Evolutionary conservation across 352 stramenopile genomes (phyloP), one percentile per base, ranked within the genome.

Genomic region (Peronospora tabacina): DNA sequence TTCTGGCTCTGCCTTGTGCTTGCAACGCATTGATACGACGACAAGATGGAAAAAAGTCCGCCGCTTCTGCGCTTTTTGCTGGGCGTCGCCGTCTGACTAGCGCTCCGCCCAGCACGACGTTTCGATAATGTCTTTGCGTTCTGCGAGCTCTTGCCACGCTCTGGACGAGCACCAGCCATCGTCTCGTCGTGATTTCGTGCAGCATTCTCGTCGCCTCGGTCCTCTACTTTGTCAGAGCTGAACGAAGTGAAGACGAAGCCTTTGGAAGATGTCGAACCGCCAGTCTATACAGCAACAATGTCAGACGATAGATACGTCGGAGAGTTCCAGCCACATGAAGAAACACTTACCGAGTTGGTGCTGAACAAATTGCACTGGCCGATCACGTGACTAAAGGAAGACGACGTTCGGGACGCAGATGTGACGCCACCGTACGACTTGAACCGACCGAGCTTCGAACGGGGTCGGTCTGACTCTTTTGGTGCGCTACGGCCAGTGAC

Each of bases 201-300:
- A 4, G 49, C 54, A 24, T 67, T 70, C 29, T 79, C 71, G 12
- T 81, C 61, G n/a, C 30, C 43, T 9, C 63, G 26, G 16, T 72
- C 57, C 9, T 77, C 51, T 10, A 46, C 39, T 16, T 68, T 68
- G 40, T 85, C 68, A 0, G 67, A 69, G 39, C 62, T 76, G 22
- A 82, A 81, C 0, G 77, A 82, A 2, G 78, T 88, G 54, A 91
- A 91, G 5, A 91, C 75, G 51, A 91, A 91, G 5, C 75, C 75
- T 42, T 91, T 91, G 42, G 68, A 68, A 7, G 70, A 24, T 6
- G 56, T 35, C 11, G 46, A 48, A 46, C 49, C 53, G 37, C 51
- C 48, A 35, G 28, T 45, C 57, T 61, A 41, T 11, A 11, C 59
- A 15, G 35, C 11, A 54, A 19, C n/a, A 32, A 26, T 26, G 4